phyloP scores from a whole-genome alignment of 176 grass and related monocot genomes.

The Avena atlantica region DNA sequence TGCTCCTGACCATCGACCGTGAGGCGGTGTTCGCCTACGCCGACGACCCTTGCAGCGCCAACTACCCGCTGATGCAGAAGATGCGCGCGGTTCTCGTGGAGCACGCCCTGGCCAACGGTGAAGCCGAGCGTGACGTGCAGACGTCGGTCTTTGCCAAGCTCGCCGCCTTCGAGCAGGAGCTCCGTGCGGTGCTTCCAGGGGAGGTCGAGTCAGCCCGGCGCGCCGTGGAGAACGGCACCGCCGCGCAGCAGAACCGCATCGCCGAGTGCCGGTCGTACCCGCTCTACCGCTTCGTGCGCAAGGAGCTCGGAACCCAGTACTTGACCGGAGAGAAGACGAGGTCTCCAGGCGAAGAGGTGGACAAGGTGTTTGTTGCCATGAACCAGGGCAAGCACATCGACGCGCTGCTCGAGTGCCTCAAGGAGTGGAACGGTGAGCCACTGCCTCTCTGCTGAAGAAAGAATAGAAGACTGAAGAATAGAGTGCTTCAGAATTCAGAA shows the following conservation, averaged over 20 bases:
- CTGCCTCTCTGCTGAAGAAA: constrained; percentile 55
- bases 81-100: not conserved
- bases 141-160: not conserved
- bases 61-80: not conserved
- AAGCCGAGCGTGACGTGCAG: not conserved
- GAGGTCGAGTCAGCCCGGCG: not conserved
- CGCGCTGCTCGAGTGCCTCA: constrained; percentile 75
- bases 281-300: not conserved
- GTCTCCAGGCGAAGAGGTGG: not conserved
- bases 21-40: not conserved
- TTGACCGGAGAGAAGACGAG: not conserved
- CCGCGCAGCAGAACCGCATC: not conserved
- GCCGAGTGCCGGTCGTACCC: not conserved
- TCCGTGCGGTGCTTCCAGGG: not conserved
- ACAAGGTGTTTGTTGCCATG: constrained; percentile 18
- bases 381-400: constrained; percentile 63
- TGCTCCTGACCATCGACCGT: not conserved
- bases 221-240: not conserved
- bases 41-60: not conserved
- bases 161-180: not conserved
- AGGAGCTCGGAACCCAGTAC: not conserved
- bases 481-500: constrained; percentile 13
- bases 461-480: not conserved
- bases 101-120: not conserved
- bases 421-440: constrained; percentile 78